Percentiles rank a stretch among this genome's conserved stretches.
Conservation (phyloP, 2,329 filamentous ascomycete species). For the Pleurostoma richardsiae region DNA sequence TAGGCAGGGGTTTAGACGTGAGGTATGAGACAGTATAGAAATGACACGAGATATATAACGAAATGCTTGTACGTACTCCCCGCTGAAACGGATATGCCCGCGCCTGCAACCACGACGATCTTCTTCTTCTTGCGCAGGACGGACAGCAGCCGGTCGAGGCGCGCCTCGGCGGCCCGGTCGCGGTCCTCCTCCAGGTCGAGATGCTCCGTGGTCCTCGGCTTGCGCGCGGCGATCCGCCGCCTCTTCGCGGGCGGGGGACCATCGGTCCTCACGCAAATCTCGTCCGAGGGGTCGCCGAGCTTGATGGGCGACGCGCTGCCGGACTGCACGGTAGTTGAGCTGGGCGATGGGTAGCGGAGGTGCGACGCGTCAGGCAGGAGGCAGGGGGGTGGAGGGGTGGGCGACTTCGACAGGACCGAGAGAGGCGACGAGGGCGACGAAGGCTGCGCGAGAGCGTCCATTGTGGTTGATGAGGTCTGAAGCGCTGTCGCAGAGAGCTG, state of each 20-base stretch:
- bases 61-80: constrained; percentile 60
- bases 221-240: constrained; percentile 56
- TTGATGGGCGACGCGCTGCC: constrained; percentile 48
- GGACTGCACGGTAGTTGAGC: constrained; percentile 36
- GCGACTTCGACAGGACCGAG: constrained; percentile 47
- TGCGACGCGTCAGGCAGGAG: constrained; percentile 27
- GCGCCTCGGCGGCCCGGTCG: constrained; percentile 45
- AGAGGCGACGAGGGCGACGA: constrained; percentile 48
- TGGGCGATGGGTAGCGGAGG: constrained; percentile 47
- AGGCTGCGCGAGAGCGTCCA: constrained; percentile 12
- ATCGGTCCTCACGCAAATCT: constrained; percentile 41
- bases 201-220: constrained; percentile 72
- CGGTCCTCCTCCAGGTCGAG: constrained; percentile 59
- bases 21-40: constrained; percentile 8
- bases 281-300: constrained; percentile 26
- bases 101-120: constrained; percentile 93
- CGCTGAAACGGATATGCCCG: constrained; percentile 93
- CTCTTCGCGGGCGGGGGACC: constrained; percentile 70
- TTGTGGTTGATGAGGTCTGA: background rate
- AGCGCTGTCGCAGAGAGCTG: background rate
- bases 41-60: constrained; percentile 4
- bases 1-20: background rate
- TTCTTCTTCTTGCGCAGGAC: constrained; percentile 85
- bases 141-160: constrained; percentile 68
- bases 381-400: constrained; percentile 36